These are phyloP conservation scores for Cryphonectria japonica DNA, from an alignment of 2,329 filamentous ascomycete species.

Conservation along the genomic window DNA sequence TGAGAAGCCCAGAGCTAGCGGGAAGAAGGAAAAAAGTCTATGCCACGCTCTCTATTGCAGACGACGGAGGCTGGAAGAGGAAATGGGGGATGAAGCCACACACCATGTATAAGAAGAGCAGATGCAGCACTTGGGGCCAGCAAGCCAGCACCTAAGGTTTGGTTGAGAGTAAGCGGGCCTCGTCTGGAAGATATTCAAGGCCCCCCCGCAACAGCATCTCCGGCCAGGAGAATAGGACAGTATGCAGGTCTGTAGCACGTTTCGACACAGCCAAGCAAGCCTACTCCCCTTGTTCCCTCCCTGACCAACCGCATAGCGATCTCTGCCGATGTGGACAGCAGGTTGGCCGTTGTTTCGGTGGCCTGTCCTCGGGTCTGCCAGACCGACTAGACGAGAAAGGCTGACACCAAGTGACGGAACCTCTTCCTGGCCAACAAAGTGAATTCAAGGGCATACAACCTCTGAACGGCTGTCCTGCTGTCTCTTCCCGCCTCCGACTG, in stretches of 20 bases:
- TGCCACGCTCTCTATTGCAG: constrained; percentile 11
- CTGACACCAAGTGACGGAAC: neutral
- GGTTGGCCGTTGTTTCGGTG: constrained; percentile 7
- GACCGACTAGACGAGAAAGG: neutral
- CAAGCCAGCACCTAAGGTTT: neutral
- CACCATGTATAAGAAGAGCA: constrained; percentile 26
- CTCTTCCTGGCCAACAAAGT: neutral
- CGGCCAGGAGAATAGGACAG: neutral
- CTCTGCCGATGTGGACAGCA: constrained; percentile 3
- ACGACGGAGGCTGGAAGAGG: neutral
- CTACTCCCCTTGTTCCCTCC: neutral
- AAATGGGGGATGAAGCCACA: neutral
- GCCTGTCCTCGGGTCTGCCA: constrained; percentile 7
- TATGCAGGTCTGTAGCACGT: constrained; percentile 9
- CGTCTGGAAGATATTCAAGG: neutral
- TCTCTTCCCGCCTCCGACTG: neutral
- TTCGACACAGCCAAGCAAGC: neutral
- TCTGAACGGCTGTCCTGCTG: neutral
- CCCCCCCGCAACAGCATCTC: neutral
- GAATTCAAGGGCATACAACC: neutral
- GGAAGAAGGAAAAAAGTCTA: neutral
- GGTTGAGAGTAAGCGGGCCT: neutral
- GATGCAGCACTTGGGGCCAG: neutral
- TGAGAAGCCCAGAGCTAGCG: neutral
- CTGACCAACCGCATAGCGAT: neutral